These are phyloP conservation scores for Podospora comata DNA, from an alignment of 495 filamentous ascomycete genomes.

Conservation along the genomic window DNA sequence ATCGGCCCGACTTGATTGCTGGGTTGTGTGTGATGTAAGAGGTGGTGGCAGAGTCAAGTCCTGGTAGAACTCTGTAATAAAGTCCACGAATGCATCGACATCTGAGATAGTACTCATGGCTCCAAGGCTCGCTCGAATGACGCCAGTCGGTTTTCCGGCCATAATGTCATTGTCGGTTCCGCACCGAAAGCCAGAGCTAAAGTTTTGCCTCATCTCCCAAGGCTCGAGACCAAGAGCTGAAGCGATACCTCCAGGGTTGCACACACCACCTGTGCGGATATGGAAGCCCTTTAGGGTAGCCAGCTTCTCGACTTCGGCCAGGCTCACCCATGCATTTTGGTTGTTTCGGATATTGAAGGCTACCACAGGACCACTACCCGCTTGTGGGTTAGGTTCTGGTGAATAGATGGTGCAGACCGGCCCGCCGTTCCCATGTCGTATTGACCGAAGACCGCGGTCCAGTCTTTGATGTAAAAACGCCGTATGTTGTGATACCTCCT, in stretches of 20 bases:
- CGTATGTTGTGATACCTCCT: constrained; percentile 69
- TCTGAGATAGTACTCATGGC: constrained; percentile 84
- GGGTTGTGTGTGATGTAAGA: not conserved
- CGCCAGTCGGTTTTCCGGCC: constrained; percentile 77
- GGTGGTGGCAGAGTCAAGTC: constrained; percentile 38
- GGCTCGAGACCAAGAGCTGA: constrained; percentile 62
- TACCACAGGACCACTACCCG: constrained; percentile 62
- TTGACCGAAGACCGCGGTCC: constrained; percentile 52
- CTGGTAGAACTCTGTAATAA: constrained; percentile 75
- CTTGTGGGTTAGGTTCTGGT: constrained; percentile 23
- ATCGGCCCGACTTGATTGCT: constrained; percentile 16
- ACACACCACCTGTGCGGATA: constrained; percentile 79
- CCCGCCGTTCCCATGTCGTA: constrained; percentile 66
- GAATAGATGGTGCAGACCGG: constrained; percentile 68
- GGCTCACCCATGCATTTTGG: constrained; percentile 68
- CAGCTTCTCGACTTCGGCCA: constrained; percentile 80
- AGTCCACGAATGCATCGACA: constrained; percentile 63
- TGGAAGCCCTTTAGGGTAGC: constrained; percentile 76
- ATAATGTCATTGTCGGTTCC: constrained; percentile 78
- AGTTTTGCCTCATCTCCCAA: constrained; percentile 77
- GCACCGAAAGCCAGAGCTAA: constrained; percentile 74
- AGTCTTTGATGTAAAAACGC: constrained; percentile 59
- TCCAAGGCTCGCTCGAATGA: constrained; percentile 80
- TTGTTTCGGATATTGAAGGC: constrained; percentile 77
- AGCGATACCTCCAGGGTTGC: constrained; percentile 86